Evolutionary conservation across 352 stramenopile genomes (phyloP).

Genomic region (Globisporangium nodosum): DNA sequence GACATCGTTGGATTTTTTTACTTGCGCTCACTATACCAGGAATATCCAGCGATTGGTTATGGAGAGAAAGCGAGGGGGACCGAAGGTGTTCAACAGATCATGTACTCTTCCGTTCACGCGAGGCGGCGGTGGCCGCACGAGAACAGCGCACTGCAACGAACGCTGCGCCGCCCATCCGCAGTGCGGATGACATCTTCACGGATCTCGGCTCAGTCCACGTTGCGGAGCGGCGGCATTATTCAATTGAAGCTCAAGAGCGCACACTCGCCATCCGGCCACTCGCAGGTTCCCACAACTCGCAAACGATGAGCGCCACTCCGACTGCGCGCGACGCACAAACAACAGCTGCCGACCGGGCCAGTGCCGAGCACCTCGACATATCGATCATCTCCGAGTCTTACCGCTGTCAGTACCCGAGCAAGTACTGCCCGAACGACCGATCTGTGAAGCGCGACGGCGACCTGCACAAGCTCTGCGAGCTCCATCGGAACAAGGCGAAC

Average conservation of each 20-base stretch:
- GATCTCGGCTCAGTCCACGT: background rate
- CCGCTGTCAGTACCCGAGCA: slow-evolving; percentile 22
- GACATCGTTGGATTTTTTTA: background rate
- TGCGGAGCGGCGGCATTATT: background rate
- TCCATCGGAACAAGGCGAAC: slow-evolving; percentile 31
- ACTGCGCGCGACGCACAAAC: slow-evolving; percentile 4
- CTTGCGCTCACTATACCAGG: background rate
- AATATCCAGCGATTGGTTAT: background rate
- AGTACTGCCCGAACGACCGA: slow-evolving; percentile 17
- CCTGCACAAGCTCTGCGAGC: slow-evolving; percentile 30
- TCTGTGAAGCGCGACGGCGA: slow-evolving; percentile 26
- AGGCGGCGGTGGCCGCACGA: background rate
- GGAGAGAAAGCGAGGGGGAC: background rate
- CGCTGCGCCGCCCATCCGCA: background rate
- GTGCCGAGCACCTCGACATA: slow-evolving; percentile 4
- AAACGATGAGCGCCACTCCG: background rate
- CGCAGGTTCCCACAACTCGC: background rate
- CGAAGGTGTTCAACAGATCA: background rate
- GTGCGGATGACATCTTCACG: background rate
- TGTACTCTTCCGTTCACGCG: background rate
- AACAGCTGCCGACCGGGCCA: slow-evolving; percentile 3
- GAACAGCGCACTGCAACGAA: background rate
- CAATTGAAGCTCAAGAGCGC: background rate
- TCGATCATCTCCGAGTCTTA: slow-evolving; percentile 17
- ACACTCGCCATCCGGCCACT: background rate